These are phyloP conservation scores for Trametes coccinea DNA, from an alignment of 768 basidiomycete genomes.

Conservation along the genomic window DNA sequence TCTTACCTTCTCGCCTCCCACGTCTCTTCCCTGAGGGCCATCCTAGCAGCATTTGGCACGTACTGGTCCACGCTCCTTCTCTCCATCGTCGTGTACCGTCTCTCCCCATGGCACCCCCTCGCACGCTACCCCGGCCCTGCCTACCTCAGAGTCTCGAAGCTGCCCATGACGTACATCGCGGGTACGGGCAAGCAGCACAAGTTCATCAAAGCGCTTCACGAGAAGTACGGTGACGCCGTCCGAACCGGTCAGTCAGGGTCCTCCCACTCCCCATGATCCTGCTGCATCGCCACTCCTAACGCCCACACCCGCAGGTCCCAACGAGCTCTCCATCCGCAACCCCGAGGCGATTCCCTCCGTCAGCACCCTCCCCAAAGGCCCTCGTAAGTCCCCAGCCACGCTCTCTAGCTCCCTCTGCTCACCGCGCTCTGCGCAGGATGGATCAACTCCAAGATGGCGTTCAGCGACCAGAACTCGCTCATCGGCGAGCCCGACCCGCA, in stretches of 20 bases:
- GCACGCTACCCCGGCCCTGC: conserved; percentile 28
- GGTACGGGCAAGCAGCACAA: conserved; percentile 21
- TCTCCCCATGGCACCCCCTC: conserved; percentile 31
- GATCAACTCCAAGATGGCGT: conserved; percentile 34
- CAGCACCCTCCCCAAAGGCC: conserved; percentile 44
- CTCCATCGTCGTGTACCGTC: conserved; percentile 26
- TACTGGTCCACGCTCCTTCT: conserved; percentile 14
- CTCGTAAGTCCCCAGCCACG: conserved; percentile 39
- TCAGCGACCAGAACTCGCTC: conserved; percentile 32
- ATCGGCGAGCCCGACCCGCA: conserved; percentile 13
- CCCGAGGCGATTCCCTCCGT: conserved; percentile 34
- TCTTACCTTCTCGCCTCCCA: background rate
- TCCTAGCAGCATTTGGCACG: background rate
- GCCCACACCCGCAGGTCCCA: conserved; percentile 40
- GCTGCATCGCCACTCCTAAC: background rate
- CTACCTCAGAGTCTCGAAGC: conserved; percentile 23
- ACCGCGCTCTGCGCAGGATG: background rate
- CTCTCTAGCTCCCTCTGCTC: conserved; percentile 29
- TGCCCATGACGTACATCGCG: conserved; percentile 13
- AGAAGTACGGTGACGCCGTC: conserved; percentile 35
- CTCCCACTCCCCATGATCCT: background rate
- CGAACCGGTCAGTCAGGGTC: conserved; percentile 23
- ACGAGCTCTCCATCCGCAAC: conserved; percentile 46
- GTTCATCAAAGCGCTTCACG: conserved; percentile 21
- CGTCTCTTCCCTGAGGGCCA: background rate